Evolutionary conservation across 352 stramenopile species (phyloP), one percentile per base, ranked within the genome.

Genomic region (Globisporangium lucens): DNA sequence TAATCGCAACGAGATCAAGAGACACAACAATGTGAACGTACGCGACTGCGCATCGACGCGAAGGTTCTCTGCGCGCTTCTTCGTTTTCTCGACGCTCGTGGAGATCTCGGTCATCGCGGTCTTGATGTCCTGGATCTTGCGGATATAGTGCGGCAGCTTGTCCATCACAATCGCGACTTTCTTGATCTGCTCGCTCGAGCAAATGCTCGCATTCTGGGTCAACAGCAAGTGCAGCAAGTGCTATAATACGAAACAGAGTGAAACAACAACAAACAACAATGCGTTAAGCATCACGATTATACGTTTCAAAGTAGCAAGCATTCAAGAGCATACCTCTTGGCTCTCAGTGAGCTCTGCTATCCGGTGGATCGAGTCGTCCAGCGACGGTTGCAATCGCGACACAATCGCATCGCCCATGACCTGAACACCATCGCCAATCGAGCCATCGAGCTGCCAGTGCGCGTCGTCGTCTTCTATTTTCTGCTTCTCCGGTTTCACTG

Each of bases 21-120:
- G 22, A 30, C 29, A 41, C 49, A 33, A 41, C 49, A 33, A 9
- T 8, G 24, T 22, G 29, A 10, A 82, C 85, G 69, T 82, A 93
- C 85, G 69, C 13, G 85, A 93, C 65, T 93, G 85, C 2, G 85
- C 83, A 38, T 93, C 85, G 35, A 93, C 78, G n/a, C 83, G 83
- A 5, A 93, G 62, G 46, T 56, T 79, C 60, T 93, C 85, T 15
- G 80, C 77, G 41, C 84, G 83, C 55, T 79, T 83, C 75, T 90
- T 91, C 80, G 91, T 91, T 56, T 77, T 82, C 9, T 91, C 83
- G 46, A 87, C 76, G 27, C 66, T 85, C 2, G 69, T 59, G 8
- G 80, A 75, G 52, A 91, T 91, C 36, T 91, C 83, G 17, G 57
- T 62, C 77, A 91, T 90, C 4, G 75, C 73, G n/a, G 75, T 53